Percentiles rank a stretch among this genome's conserved stretches.
Evolutionary conservation across 2,329 filamentous ascomycete species (phyloP).

Genomic region (Cadophora luteo-olivacea): DNA sequence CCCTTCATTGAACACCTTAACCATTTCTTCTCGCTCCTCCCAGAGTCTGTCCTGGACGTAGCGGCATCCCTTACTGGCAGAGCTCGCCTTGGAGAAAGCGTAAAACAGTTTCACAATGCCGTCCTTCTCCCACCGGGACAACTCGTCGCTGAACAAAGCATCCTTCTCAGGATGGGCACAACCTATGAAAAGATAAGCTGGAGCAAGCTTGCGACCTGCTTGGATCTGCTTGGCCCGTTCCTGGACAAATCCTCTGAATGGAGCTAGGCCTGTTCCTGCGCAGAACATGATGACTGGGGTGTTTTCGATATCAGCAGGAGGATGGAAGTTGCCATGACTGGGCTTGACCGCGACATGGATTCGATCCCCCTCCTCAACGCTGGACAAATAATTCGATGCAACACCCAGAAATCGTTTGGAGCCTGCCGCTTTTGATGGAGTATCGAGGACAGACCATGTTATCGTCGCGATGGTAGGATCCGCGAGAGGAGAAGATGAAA

Average conservation of each 20-base stretch:
- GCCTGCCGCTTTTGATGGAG: slow-evolving; percentile 45
- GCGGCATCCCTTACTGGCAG: slow-evolving; percentile 34
- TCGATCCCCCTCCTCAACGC: slow-evolving; percentile 47
- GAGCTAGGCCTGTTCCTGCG: slow-evolving; percentile 51
- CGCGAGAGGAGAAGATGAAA: slow-evolving; percentile 74
- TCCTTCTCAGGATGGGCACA: slow-evolving; percentile 38
- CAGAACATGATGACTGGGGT: slow-evolving; percentile 45
- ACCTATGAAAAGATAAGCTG: slow-evolving; percentile 41
- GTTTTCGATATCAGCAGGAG: slow-evolving; percentile 40
- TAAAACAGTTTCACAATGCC: slow-evolving; percentile 38
- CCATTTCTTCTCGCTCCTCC: slow-evolving; percentile 37
- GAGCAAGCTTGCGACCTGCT: slow-evolving; percentile 43
- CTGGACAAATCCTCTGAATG: slow-evolving; percentile 56
- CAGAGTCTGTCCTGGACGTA: slow-evolving; percentile 41
- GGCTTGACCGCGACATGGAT: slow-evolving; percentile 49
- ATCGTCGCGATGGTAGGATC: slow-evolving; percentile 71
- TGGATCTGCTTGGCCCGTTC: slow-evolving; percentile 53
- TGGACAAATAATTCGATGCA: slow-evolving; percentile 55
- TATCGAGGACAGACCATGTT: slow-evolving; percentile 64
- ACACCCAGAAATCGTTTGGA: slow-evolving; percentile 55
- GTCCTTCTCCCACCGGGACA: slow-evolving; percentile 36
- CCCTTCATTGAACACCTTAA: slow-evolving; percentile 35
- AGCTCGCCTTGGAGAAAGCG: slow-evolving; percentile 33
- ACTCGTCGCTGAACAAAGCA: slow-evolving; percentile 34
- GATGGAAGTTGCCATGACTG: slow-evolving; percentile 44